Conservation (phyloP, 768 basidiomycete species). For the Leccinellum luteum region DNA sequence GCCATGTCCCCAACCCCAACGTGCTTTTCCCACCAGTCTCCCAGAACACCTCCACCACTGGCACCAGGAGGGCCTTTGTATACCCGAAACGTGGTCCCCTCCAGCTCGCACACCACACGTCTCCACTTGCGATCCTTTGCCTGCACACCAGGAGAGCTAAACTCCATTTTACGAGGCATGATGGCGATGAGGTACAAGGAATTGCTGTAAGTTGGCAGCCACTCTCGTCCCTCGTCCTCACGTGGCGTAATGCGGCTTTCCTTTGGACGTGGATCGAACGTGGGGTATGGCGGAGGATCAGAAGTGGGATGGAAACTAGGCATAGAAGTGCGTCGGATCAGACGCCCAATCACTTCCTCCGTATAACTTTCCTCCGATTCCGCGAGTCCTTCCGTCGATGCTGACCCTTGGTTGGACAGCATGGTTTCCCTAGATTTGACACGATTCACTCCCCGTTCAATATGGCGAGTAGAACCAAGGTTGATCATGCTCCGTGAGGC, state of each 20-base stretch:
- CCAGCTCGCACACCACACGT: constrained; percentile 80
- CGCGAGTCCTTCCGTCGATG: constrained; percentile 5
- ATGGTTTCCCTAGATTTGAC: constrained; percentile 18
- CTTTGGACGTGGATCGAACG: constrained; percentile 35
- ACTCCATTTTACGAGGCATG: constrained; percentile 94
- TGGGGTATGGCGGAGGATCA: constrained; percentile 69
- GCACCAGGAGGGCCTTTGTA: constrained; percentile 51
- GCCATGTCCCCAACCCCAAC: constrained; percentile 69
- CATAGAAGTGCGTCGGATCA: constrained; percentile 65
- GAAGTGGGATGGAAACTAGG: constrained; percentile 59
- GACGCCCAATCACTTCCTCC: constrained; percentile 36
- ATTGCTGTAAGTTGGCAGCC: constrained; percentile 80
- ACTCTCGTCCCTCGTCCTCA: constrained; percentile 85
- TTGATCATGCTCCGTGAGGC: constrained; percentile 67
- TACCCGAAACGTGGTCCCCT: constrained; percentile 86
- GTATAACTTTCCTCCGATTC: constrained; percentile 22
- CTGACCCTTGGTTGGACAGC: constrained; percentile 10
- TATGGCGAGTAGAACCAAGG: constrained; percentile 35
- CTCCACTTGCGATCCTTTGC: constrained; percentile 92
- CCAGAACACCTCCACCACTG: constrained; percentile 51
- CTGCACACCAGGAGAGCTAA: constrained; percentile 78
- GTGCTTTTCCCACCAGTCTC: constrained; percentile 76
- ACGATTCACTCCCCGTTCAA: constrained; percentile 22
- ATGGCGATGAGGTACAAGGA: constrained; percentile 74
- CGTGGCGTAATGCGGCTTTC: constrained; percentile 35